Percentiles rank a stretch among this genome's conserved stretches.
Conservation (phyloP, 441 rosid genomes). For the Erodium moschatum region DNA sequence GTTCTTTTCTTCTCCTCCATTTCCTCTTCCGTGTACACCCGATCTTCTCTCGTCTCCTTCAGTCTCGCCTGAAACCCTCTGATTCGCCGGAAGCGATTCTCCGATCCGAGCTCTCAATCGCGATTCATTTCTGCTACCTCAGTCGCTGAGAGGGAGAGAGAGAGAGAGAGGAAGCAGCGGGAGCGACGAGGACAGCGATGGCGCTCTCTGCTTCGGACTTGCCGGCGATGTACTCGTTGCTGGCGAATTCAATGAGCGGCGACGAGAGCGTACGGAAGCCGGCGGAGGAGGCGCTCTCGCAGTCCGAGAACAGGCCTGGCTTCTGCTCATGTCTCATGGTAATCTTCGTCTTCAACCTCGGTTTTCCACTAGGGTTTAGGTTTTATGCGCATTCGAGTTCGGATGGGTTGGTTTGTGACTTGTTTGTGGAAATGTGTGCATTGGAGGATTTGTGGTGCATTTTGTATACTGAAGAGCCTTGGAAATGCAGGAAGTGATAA, state of each 20-base stretch:
- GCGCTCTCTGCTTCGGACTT: conserved; percentile 90
- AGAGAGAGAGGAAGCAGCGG: not conserved
- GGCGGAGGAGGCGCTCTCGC: conserved; percentile 82
- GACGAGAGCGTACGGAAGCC: conserved; percentile 70
- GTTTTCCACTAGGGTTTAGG: conserved; percentile 27
- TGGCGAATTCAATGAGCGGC: conserved; percentile 82
- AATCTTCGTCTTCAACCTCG: conserved; percentile 9
- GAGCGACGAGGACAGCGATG: conserved; percentile 31
- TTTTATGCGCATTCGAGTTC: not conserved
- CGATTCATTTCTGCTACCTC: not conserved
- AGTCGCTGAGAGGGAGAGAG: not conserved
- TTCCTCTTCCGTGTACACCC: conserved; percentile 5
- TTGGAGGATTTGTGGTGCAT: not conserved
- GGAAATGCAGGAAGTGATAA: conserved; percentile 74
- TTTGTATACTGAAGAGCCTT: conserved; percentile 15
- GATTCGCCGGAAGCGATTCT: conserved; percentile 13
- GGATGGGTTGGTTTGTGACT: not conserved
- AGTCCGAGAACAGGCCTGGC: conserved; percentile 85
- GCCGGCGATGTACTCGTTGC: conserved; percentile 65
- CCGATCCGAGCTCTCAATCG: conserved; percentile 7
- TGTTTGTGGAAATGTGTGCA: conserved; percentile 12
- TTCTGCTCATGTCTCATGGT: conserved; percentile 97
- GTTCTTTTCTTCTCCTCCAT: conserved; percentile 1
- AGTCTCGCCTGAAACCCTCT: conserved; percentile 10
- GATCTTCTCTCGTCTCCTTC: not conserved